Conservation (phyloP, 2,329 filamentous ascomycete genomes). For the Aureobasidium mangrovei region DNA sequence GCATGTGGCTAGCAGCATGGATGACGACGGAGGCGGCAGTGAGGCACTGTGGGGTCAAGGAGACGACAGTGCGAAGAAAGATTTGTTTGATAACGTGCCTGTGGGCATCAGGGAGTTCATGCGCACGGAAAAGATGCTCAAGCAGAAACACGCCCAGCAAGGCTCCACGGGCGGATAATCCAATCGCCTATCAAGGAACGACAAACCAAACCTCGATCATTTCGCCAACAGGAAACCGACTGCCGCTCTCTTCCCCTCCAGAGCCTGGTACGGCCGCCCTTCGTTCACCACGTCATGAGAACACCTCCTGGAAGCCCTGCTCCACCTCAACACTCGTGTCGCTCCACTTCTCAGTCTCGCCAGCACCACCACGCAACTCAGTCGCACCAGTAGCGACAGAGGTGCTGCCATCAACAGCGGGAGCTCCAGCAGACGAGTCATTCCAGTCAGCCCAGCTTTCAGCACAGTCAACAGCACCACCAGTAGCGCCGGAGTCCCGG, state of each 20-base stretch:
- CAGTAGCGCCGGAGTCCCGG: background rate
- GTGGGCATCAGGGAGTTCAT: constrained; percentile 96
- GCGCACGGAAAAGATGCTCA: constrained; percentile 87
- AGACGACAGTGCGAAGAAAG: constrained; percentile 31
- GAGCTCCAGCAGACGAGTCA: no score
- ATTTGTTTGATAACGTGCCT: constrained; percentile 71
- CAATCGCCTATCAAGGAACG: background rate
- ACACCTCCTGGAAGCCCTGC: no score
- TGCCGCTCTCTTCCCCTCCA: background rate
- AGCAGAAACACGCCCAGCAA: constrained; percentile 37
- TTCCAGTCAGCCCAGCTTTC: background rate
- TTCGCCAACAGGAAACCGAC: background rate
- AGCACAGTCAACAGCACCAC: background rate
- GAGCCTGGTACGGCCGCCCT: no score
- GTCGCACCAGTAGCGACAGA: no score
- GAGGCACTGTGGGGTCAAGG: constrained; percentile 55
- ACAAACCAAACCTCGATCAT: background rate
- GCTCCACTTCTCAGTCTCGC: no score
- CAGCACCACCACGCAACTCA: no score
- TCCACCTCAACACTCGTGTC: no score
- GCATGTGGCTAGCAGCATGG: constrained; percentile 54
- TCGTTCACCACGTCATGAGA: no score
- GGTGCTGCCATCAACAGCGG: no score
- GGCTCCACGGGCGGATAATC: background rate
- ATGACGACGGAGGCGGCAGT: constrained; percentile 71